Conservation (phyloP, 2,329 filamentous ascomycete genomes). For the Cladosporium sp. region DNA sequence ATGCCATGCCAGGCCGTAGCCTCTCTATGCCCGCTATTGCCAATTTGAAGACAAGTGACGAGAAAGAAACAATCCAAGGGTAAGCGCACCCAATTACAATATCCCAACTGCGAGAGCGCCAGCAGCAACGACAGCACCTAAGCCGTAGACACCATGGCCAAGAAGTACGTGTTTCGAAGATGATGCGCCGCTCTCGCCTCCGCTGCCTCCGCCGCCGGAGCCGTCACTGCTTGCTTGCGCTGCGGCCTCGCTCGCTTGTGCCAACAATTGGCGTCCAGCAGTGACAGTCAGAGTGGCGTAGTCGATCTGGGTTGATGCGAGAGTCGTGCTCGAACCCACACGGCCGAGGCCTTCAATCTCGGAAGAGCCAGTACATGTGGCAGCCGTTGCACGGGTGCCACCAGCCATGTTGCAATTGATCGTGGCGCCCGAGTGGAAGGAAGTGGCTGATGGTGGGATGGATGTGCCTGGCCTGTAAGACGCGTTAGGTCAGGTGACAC, state of each 20-base stretch:
- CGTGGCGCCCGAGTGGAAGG: conserved; percentile 14
- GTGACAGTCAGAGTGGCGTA: conserved; percentile 27
- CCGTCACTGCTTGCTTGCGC: not conserved
- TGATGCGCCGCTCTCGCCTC: not conserved
- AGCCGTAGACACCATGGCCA: not conserved
- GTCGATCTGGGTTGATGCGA: conserved; percentile 25
- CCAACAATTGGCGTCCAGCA: conserved; percentile 17
- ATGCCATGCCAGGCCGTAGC: no score
- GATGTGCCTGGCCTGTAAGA: conserved; percentile 14
- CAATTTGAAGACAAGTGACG: no score
- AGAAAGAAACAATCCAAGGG: no score
- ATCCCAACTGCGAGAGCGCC: not conserved
- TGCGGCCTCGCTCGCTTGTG: not conserved
- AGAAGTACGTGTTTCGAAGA: not conserved
- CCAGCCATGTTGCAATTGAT: conserved; percentile 25
- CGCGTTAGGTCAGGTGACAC: not conserved
- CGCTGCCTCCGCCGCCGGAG: not conserved
- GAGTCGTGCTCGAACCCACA: conserved; percentile 24
- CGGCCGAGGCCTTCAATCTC: conserved; percentile 23
- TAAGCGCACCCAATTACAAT: not conserved
- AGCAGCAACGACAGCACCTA: not conserved
- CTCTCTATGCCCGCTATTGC: no score
- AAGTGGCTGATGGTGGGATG: not conserved
- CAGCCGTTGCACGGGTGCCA: conserved; percentile 17
- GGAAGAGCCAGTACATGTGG: conserved; percentile 22